These are phyloP conservation scores for Diplodia mutila DNA, from an alignment of 2,329 filamentous ascomycete genomes.

Conservation along the genomic window DNA sequence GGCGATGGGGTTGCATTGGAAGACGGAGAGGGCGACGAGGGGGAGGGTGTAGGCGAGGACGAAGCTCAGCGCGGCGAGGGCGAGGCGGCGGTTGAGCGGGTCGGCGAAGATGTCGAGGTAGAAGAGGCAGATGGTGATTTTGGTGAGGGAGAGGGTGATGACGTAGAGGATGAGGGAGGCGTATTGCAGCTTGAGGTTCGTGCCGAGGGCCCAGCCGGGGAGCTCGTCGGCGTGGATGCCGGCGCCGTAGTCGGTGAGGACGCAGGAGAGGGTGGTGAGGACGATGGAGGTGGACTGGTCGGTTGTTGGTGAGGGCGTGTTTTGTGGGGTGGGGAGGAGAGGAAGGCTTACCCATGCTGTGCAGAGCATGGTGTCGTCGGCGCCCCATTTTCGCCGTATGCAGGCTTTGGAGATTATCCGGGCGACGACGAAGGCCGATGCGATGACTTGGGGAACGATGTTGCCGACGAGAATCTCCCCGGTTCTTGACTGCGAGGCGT, in stretches of 20 bases:
- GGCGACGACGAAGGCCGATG: constrained; percentile 1
- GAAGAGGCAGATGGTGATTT: constrained; percentile 40
- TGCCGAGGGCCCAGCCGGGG: not conserved
- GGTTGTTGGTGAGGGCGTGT: not conserved
- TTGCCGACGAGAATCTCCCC: constrained; percentile 5
- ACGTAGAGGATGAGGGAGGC: constrained; percentile 37
- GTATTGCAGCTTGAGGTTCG: constrained; percentile 30
- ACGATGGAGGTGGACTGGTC: not conserved
- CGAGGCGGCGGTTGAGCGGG: constrained; percentile 30
- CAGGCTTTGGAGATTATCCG: constrained; percentile 3
- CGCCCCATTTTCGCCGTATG: constrained; percentile 4
- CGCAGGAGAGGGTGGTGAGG: constrained; percentile 3
- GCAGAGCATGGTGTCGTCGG: constrained; percentile 1
- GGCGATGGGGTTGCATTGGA: constrained; percentile 41
- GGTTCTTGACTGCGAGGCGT: not conserved
- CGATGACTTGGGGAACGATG: not conserved
- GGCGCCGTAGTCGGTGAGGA: not conserved
- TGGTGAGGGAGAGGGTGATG: constrained; percentile 32
- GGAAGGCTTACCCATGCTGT: not conserved
- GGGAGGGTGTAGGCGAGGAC: constrained; percentile 31
- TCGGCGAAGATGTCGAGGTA: constrained; percentile 39
- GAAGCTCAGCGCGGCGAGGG: constrained; percentile 34
- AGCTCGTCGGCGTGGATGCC: constrained; percentile 1
- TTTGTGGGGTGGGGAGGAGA: not conserved
- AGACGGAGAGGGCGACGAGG: constrained; percentile 29